These are phyloP conservation scores for Solanum gracilifrons DNA, from an alignment of 257 asterid species.

Conservation along the genomic window DNA sequence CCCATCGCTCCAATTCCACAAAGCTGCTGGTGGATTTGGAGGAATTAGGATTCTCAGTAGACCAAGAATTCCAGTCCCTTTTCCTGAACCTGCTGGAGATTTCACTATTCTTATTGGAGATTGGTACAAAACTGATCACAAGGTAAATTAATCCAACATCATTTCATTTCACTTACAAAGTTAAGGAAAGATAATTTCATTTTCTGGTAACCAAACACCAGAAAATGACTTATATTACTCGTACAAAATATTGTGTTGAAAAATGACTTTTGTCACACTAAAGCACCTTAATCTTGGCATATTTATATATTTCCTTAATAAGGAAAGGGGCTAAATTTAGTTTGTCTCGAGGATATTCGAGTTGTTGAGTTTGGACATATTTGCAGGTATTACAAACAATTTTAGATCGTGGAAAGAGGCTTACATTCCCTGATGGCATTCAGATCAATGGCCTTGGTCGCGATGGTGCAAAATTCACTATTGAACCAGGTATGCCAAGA, in stretches of 20 bases:
- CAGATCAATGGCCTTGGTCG: conserved; percentile 52
- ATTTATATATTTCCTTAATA: neutral
- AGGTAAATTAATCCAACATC: conserved; percentile 14
- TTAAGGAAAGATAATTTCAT: too few relatives aligned
- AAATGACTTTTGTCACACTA: neutral
- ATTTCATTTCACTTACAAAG: too few relatives aligned
- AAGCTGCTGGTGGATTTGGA: conserved; percentile 68
- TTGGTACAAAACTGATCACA: conserved; percentile 51
- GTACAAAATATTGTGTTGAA: neutral
- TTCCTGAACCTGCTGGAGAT: conserved; percentile 45
- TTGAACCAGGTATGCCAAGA: conserved; percentile 24
- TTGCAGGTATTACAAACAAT: conserved; percentile 27
- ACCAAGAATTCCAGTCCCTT: conserved; percentile 58
- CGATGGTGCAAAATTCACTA: conserved; percentile 24
- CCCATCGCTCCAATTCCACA: conserved; percentile 60
- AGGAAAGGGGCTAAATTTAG: neutral
- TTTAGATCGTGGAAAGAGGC: conserved; percentile 40
- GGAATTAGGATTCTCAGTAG: conserved; percentile 54
- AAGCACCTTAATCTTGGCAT: neutral
- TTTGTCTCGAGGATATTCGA: neutral
- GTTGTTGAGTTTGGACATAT: neutral
- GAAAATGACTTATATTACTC: too few relatives aligned
- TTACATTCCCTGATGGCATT: conserved; percentile 32
- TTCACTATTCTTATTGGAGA: conserved; percentile 51
- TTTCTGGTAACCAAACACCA: too few relatives aligned